Evolutionary conservation across 345 rosid species (phyloP).

Genomic region (Eucalyptus erythrocorys): DNA sequence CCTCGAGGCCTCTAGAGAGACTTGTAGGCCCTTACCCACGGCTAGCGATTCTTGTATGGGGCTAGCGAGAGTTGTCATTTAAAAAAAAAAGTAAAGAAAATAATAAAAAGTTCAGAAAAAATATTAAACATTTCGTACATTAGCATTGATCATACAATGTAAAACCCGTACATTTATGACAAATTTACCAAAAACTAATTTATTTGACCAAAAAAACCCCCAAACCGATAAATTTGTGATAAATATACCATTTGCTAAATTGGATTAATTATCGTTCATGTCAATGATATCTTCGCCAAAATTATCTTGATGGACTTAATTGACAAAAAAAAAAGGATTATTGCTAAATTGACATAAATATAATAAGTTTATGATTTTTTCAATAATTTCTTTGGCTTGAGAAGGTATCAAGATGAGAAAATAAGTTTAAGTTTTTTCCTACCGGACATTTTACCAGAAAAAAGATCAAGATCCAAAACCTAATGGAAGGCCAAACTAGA

Average conservation of each 20-base stretch:
- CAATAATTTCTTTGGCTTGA: rapidly evolving
- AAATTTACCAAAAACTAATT: no score
- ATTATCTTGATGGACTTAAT: no score
- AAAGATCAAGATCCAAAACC: background rate
- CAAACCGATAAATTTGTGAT: no score
- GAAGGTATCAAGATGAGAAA: background rate
- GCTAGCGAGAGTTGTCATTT: rapidly evolving
- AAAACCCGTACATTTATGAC: no score
- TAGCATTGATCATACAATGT: rapidly evolving
- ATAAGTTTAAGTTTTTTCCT: background rate
- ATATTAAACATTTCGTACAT: no score
- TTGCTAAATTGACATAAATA: no score
- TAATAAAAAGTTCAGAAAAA: no score
- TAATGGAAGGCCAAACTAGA: background rate
- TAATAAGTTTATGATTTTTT: no score
- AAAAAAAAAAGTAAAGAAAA: rapidly evolving
- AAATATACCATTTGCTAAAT: no score
- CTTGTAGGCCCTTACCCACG: rapidly evolving
- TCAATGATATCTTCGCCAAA: no score
- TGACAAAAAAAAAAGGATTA: rapidly evolving
- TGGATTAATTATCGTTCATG: rapidly evolving
- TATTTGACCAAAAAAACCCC: no score
- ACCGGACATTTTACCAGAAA: background rate
- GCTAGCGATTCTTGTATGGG: background rate
- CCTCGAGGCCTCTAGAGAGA: rapidly evolving